Evolutionary conservation across 1,284 basidiomycete genomes (phyloP).

Genomic region (Melampsora americana): DNA sequence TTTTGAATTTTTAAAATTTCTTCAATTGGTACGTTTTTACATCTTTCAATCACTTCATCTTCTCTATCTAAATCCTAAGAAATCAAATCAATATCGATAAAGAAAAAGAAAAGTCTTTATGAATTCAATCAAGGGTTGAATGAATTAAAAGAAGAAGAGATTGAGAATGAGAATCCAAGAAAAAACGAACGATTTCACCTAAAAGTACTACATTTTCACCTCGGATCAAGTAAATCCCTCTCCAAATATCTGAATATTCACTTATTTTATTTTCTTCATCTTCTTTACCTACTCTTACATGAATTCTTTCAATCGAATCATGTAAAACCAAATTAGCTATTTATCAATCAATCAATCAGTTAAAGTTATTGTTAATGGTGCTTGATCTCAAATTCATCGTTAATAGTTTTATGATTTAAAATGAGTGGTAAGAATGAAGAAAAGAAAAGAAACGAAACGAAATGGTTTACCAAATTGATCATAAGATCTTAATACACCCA

Average conservation of each 20-base stretch:
- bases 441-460: too few relatives aligned
- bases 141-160: too few relatives aligned
- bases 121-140: too few relatives aligned
- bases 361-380: too few relatives aligned
- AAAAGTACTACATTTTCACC: conserved; percentile 97
- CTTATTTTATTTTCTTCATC: conserved; percentile 61
- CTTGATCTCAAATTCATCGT: too few relatives aligned
- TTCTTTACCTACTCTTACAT: conserved; percentile 53
- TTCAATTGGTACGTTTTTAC: conserved; percentile 63
- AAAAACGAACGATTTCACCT: conserved; percentile 82
- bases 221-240: conserved; percentile 86
- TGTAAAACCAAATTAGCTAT: conserved; percentile 55
- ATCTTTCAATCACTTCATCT: conserved; percentile 75
- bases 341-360: too few relatives aligned
- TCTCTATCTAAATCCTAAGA: conserved; percentile 83
- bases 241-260: conserved; percentile 75
- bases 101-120: too few relatives aligned
- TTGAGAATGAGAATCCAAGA: conserved; percentile 38
- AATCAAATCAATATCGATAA: conserved; percentile 20
- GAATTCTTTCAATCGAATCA: conserved; percentile 69
- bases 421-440: too few relatives aligned
- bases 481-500: conserved; percentile 92
- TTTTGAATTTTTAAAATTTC: conserved; percentile 70
- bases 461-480: conserved; percentile 92
- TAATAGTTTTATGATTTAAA: too few relatives aligned